Percentiles rank a stretch among this genome's conserved stretches.
Evolutionary conservation across 768 basidiomycete genomes (phyloP).

Genomic region (Boletus fagicola): DNA sequence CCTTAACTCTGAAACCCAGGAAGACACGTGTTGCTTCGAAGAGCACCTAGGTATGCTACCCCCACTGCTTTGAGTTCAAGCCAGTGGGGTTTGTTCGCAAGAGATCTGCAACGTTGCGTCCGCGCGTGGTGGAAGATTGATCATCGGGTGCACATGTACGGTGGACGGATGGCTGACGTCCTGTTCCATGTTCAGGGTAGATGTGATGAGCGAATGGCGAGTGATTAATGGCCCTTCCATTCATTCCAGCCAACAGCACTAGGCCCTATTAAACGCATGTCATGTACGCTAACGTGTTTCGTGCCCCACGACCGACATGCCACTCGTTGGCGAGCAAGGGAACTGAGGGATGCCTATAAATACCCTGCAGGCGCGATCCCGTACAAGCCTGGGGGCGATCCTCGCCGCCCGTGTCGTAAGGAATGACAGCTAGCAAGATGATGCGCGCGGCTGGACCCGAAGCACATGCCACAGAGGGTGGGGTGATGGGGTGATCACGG

Average conservation of each 20-base stretch:
- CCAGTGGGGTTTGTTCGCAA: slow-evolving; percentile 11
- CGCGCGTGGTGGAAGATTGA: slow-evolving; percentile 27
- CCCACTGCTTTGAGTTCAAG: slow-evolving; percentile 1
- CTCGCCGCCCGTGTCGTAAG: background rate
- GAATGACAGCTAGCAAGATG: background rate
- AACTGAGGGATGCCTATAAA: background rate
- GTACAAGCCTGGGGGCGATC: background rate
- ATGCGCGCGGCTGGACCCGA: background rate
- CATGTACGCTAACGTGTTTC: background rate
- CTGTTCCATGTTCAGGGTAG: slow-evolving; percentile 16
- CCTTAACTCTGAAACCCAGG: slow-evolving; percentile 13
- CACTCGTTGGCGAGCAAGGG: background rate
- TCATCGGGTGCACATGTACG: slow-evolving; percentile 19
- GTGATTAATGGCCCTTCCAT: slow-evolving; percentile 13
- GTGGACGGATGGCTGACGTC: slow-evolving; percentile 11
- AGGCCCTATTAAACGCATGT: background rate
- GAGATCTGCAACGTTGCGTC: slow-evolving; percentile 24
- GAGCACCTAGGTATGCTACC: background rate
- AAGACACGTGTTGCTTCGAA: slow-evolving; percentile 4
- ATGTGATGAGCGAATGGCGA: slow-evolving; percentile 15
- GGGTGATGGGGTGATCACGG: slow-evolving; percentile 5
- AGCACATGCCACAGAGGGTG: background rate
- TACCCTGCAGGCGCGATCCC: background rate
- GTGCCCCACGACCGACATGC: slow-evolving; percentile 2
- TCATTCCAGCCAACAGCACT: slow-evolving; percentile 6